A percentile compares a stretch with the other conserved stretches of the same genome.
Conservation (phyloP, 768 basidiomycete genomes). For the Daedaleopsis sinensis region DNA sequence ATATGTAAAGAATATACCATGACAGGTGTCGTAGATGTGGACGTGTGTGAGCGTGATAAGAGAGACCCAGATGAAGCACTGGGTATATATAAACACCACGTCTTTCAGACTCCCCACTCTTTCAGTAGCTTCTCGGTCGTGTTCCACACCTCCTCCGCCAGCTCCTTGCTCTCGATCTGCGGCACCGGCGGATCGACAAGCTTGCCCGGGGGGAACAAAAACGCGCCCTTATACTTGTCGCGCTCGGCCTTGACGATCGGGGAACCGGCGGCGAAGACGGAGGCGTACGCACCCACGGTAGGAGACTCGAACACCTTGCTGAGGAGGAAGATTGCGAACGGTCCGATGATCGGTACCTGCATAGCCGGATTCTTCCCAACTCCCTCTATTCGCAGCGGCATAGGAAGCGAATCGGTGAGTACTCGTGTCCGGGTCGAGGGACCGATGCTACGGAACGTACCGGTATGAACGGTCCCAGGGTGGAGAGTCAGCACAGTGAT, state of each 20-base stretch:
- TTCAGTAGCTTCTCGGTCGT: slow-evolving; percentile 38
- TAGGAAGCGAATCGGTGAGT: background rate
- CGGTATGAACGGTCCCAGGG: slow-evolving; percentile 45
- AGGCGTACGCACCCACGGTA: slow-evolving; percentile 38
- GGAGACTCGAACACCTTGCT: slow-evolving; percentile 32
- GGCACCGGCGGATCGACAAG: slow-evolving; percentile 28
- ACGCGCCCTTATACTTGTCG: slow-evolving; percentile 41
- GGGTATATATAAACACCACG: background rate
- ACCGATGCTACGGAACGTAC: slow-evolving; percentile 16
- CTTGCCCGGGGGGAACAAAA: slow-evolving; percentile 38
- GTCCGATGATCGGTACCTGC: slow-evolving; percentile 1
- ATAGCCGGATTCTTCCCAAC: slow-evolving; percentile 5
- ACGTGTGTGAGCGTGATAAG: too few species aligned
- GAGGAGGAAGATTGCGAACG: slow-evolving; percentile 21
- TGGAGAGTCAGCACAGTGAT: slow-evolving; percentile 46
- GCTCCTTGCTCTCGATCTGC: slow-evolving; percentile 33
- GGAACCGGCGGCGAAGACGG: slow-evolving; percentile 45
- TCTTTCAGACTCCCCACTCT: slow-evolving; percentile 26
- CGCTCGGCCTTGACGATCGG: slow-evolving; percentile 35
- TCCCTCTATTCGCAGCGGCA: slow-evolving; percentile 13
- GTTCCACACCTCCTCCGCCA: slow-evolving; percentile 43
- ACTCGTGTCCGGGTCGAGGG: too few species aligned
- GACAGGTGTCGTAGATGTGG: too few species aligned
- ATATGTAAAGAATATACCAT: too few species aligned
- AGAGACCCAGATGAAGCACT: background rate